Percentiles rank a stretch among this genome's conserved stretches.
Evolutionary conservation across 1,284 basidiomycete genomes (phyloP).

Genomic region (Cryptococcus sp.): DNA sequence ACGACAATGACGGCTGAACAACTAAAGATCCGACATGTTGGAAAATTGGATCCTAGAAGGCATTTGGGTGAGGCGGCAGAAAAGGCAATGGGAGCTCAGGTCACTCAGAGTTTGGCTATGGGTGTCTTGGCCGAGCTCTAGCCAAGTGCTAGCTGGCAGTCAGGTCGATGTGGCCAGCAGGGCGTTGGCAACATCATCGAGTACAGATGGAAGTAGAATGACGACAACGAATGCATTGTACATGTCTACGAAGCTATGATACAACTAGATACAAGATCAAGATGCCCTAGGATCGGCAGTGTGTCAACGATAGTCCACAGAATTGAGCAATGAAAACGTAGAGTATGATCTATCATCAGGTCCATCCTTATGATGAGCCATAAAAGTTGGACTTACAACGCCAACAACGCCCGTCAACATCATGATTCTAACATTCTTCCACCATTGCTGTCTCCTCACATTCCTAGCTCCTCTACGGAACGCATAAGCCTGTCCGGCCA

Average conservation of each 20-base stretch:
- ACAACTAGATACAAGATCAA: not conserved
- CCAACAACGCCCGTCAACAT: conserved; percentile 67
- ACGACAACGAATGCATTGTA: conserved; percentile 14
- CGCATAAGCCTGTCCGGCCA: conserved; percentile 92
- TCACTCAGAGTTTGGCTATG: conserved; percentile 86
- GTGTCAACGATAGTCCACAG: conserved; percentile 60
- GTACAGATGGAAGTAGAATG: conserved; percentile 1
- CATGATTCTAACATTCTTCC: conserved; percentile 79
- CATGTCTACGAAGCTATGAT: not conserved
- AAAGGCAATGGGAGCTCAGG: conserved; percentile 91
- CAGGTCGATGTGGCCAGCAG: not conserved
- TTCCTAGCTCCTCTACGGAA: conserved; percentile 86
- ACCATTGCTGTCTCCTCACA: conserved; percentile 92
- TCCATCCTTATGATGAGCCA: not conserved
- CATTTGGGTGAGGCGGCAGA: conserved; percentile 96
- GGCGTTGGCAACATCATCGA: not conserved
- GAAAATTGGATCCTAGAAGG: conserved; percentile 95
- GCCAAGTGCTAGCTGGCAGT: conserved; percentile 4
- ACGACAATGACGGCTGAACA: conserved; percentile 84
- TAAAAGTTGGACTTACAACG: conserved; percentile 56
- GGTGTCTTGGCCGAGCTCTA: conserved; percentile 83
- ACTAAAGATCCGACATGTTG: conserved; percentile 91
- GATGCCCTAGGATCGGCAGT: conserved; percentile 24
- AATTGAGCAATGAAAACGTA: conserved; percentile 80
- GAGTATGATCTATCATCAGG: conserved; percentile 57